phyloP scores from a whole-genome alignment of 345 rosid species.

The Moricandia arvensis region DNA sequence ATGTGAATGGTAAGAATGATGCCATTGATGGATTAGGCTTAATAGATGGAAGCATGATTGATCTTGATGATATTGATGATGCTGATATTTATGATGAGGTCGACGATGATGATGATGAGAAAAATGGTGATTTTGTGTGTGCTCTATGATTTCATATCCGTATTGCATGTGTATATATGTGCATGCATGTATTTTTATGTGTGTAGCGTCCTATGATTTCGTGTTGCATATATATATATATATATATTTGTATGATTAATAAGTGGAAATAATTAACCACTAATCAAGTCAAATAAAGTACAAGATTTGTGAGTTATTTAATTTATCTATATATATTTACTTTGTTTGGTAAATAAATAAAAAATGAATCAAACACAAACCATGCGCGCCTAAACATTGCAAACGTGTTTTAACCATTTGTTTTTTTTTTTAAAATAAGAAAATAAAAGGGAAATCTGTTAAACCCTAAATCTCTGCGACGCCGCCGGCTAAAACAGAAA shows the following conservation, averaged over 20 bases:
- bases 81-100: conserved; percentile 59
- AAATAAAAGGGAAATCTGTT: neutral
- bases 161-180: neutral
- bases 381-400: too few relatives aligned
- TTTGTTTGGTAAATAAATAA: neutral
- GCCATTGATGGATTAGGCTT: conserved; percentile 39
- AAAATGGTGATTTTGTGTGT: conserved; percentile 84
- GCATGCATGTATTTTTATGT: neutral
- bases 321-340: neutral
- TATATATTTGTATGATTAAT: neutral
- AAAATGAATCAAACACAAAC: too few relatives aligned
- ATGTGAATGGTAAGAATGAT: conserved; percentile 39
- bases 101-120: conserved; percentile 47
- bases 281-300: too few relatives aligned
- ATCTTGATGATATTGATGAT: conserved; percentile 69
- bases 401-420: neutral
- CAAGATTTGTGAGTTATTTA: too few relatives aligned
- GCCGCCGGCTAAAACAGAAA: conserved; percentile 26
- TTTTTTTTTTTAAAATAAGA: neutral
- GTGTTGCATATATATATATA: conserved; percentile 1
- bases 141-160: conserved; percentile 45
- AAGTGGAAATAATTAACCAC: neutral
- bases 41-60: conserved; percentile 61
- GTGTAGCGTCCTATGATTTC: neutral
- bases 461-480: conserved; percentile 18